A percentile compares a stretch with the other conserved stretches of the same genome.
Conservation (phyloP, 768 basidiomycete species). For the Agaricus blazei region DNA sequence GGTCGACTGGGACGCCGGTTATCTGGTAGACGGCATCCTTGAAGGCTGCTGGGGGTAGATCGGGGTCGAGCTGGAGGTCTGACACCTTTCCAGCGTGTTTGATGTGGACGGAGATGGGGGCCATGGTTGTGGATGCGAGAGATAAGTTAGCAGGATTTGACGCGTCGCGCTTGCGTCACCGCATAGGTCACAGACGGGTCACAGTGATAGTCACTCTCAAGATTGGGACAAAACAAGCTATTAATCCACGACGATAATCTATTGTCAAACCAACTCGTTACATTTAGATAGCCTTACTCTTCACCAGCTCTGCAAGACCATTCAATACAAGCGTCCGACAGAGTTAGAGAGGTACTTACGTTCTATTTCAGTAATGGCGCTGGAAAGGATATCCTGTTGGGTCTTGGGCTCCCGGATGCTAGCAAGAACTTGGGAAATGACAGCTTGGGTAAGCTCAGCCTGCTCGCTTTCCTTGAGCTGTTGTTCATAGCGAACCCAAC, state of each 20-base stretch:
- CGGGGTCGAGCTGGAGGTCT: slow-evolving; percentile 67
- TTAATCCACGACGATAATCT: slow-evolving; percentile 11
- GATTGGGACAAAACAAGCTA: neutral
- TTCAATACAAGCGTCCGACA: neutral
- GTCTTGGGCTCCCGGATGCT: slow-evolving; percentile 82
- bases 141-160: neutral
- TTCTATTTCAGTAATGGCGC: slow-evolving; percentile 87
- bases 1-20: slow-evolving; percentile 84
- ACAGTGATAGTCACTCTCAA: neutral
- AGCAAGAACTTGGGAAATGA: slow-evolving; percentile 86
- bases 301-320: slow-evolving; percentile 67
- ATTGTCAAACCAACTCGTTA: slow-evolving; percentile 10
- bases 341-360: slow-evolving; percentile 50
- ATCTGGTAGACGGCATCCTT: slow-evolving; percentile 77
- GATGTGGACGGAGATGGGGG: slow-evolving; percentile 69
- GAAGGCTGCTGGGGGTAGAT: slow-evolving; percentile 65
- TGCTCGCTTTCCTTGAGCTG: slow-evolving; percentile 96
- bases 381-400: slow-evolving; percentile 76
- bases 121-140: slow-evolving; percentile 36
- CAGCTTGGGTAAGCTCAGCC: slow-evolving; percentile 79
- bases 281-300: slow-evolving; percentile 83
- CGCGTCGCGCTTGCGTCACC: slow-evolving; percentile 18
- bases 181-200: neutral
- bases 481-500: slow-evolving; percentile 98
- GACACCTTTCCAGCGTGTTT: slow-evolving; percentile 87